These are phyloP conservation scores for Ustulina deusta DNA, from an alignment of 2,329 filamentous ascomycete species.

Conservation along the genomic window DNA sequence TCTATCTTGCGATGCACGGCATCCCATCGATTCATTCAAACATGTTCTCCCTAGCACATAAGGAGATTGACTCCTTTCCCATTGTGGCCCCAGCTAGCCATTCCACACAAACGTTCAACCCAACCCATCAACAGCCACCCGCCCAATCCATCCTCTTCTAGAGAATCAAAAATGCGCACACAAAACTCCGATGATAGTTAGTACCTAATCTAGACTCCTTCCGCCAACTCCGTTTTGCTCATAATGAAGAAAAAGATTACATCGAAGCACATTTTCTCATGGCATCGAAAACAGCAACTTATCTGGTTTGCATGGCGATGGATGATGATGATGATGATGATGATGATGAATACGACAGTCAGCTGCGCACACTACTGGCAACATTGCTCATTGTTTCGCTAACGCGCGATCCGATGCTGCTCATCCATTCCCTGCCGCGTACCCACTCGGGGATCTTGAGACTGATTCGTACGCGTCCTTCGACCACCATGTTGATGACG, in stretches of 20 bases:
- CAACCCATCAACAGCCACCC: conserved; percentile 9
- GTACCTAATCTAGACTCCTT: conserved; percentile 9
- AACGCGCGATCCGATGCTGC: conserved; percentile 61
- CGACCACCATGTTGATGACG: conserved; percentile 83
- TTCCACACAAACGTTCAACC: conserved; percentile 10
- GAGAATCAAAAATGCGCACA: conserved; percentile 9
- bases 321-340: not conserved
- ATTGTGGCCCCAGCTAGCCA: conserved; percentile 5
- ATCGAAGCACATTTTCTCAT: conserved; percentile 8
- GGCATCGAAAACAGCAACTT: not conserved
- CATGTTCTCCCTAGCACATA: not conserved
- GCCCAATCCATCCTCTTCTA: conserved; percentile 3
- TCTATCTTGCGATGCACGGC: conserved; percentile 8
- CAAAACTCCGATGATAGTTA: conserved; percentile 20
- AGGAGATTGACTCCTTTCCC: not conserved
- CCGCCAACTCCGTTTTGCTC: conserved; percentile 24
- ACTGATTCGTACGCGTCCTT: conserved; percentile 78
- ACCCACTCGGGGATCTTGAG: conserved; percentile 63
- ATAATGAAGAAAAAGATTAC: not conserved
- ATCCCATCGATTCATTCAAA: conserved; percentile 1
- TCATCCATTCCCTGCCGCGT: conserved; percentile 55
- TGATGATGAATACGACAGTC: not conserved
- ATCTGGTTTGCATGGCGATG: not conserved
- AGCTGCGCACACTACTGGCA: conserved; percentile 48
- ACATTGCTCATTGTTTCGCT: conserved; percentile 63